Conservation (phyloP, 73 alveolate species). For the Strombidium stylifer region DNA sequence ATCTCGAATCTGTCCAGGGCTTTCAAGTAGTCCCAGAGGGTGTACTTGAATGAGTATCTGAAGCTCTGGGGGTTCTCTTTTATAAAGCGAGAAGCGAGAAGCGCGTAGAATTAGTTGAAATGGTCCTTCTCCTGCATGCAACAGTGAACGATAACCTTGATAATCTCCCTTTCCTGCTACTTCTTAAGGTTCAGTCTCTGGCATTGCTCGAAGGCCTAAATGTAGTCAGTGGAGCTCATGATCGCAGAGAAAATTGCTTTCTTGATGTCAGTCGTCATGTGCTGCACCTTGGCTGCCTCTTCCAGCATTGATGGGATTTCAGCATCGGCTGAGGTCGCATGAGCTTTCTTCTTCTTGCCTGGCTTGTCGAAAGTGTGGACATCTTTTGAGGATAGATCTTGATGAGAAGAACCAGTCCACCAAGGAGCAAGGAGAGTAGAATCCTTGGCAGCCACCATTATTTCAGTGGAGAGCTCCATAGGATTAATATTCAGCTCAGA, state of each 20-base stretch:
- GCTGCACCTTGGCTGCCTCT: slow-evolving; percentile 33
- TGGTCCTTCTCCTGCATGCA: slow-evolving; percentile 42
- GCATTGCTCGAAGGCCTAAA: slow-evolving; percentile 50
- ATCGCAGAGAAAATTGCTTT: slow-evolving; percentile 43
- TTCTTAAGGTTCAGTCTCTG: slow-evolving; percentile 45
- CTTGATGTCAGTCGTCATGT: slow-evolving; percentile 54
- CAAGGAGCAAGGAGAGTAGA: too few relatives aligned
- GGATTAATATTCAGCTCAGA: slow-evolving; percentile 43
- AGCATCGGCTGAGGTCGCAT: too few relatives aligned
- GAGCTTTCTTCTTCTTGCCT: too few relatives aligned
- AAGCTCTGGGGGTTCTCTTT: slow-evolving; percentile 8
- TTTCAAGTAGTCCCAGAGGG: slow-evolving; percentile 65
- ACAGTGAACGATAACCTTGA: slow-evolving; percentile 46
- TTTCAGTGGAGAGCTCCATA: slow-evolving; percentile 21
- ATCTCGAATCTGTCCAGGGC: slow-evolving; percentile 15
- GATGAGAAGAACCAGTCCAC: too few relatives aligned
- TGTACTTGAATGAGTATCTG: slow-evolving; percentile 48
- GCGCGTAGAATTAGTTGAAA: slow-evolving; percentile 42
- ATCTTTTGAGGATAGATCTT: too few relatives aligned
- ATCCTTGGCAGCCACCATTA: neutral
- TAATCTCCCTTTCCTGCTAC: slow-evolving; percentile 58
- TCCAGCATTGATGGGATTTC: too few relatives aligned
- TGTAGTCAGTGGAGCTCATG: slow-evolving; percentile 49
- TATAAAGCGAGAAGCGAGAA: slow-evolving; percentile 18
- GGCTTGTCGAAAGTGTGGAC: too few relatives aligned